A percentile compares a stretch with the other conserved stretches of the same genome.
phyloP scores from a whole-genome alignment of 1,284 basidiomycete species.

The Puccinia horiana region DNA sequence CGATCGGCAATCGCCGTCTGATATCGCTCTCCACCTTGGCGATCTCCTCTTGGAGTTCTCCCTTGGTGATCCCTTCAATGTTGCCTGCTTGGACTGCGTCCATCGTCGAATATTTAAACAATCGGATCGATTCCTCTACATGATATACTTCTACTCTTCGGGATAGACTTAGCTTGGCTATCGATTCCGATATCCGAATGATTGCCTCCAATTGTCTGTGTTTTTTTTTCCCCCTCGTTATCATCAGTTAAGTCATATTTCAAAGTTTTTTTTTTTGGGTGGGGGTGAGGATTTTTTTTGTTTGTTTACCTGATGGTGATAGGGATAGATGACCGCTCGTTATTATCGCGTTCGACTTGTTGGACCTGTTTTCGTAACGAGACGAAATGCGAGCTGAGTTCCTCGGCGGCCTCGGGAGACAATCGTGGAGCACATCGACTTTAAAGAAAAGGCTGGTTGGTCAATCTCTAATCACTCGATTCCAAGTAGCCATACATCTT shows the following conservation, averaged over 20 bases:
- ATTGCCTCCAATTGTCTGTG: conserved; percentile 95
- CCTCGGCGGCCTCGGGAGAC: conserved; percentile 89
- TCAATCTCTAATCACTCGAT: not conserved
- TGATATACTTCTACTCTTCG: conserved; percentile 86
- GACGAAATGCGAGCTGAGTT: conserved; percentile 96
- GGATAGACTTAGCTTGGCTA: conserved; percentile 90
- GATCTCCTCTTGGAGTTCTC: conserved; percentile 93
- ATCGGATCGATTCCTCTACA: conserved; percentile 94
- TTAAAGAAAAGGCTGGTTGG: conserved; percentile 23
- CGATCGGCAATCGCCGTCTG: conserved; percentile 81
- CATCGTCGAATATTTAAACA: conserved; percentile 99
- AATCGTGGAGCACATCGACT: conserved; percentile 95
- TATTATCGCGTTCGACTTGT: conserved; percentile 93
- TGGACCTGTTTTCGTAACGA: conserved; percentile 90
- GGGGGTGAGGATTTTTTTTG: not conserved
- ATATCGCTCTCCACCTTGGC: conserved; percentile 88
- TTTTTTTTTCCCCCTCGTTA: not conserved
- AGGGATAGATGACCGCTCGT: conserved; percentile 95
- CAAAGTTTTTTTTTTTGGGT: not conserved
- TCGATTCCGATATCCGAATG: conserved; percentile 93
- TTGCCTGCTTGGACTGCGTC: conserved; percentile 93
- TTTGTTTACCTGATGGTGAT: conserved; percentile 82
- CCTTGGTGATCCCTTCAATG: conserved; percentile 86
- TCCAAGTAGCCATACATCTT: conserved; percentile 17
- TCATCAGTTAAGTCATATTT: not conserved